A percentile compares a stretch with the other conserved stretches of the same genome.
Conservation (phyloP, 108 stramenopile genomes). For the Pseudonitzschia multistriata region DNA sequence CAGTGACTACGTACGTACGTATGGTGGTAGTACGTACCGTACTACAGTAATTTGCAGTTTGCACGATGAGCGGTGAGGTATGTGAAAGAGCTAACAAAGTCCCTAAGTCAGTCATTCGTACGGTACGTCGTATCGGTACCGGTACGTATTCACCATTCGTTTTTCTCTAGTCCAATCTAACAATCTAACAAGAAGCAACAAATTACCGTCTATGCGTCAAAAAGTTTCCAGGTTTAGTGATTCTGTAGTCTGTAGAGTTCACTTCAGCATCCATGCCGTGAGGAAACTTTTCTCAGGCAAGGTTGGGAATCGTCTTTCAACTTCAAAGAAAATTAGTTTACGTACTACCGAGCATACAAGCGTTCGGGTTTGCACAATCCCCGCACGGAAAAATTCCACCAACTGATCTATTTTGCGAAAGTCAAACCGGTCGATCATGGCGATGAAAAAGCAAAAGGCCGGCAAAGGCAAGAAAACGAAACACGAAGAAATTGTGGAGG, state of each 20-base stretch:
- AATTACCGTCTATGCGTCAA: neutral
- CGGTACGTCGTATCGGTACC: neutral
- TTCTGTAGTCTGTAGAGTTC: too few species aligned
- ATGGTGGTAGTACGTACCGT: too few species aligned
- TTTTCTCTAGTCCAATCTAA: too few species aligned
- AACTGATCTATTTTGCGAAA: neutral
- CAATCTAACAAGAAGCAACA: neutral
- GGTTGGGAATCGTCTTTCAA: too few species aligned
- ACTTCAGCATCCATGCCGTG: too few species aligned
- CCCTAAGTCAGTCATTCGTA: constrained; percentile 4
- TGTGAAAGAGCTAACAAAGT: neutral
- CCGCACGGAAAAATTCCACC: neutral
- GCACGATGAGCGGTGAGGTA: too few species aligned
- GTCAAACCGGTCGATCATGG: neutral
- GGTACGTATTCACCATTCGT: constrained; percentile 2
- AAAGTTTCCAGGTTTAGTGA: neutral
- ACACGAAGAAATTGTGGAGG: constrained; percentile 9
- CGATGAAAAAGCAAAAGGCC: neutral
- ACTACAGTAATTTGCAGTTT: too few species aligned
- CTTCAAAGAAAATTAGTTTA: too few species aligned
- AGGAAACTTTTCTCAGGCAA: too few species aligned
- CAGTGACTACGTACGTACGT: too few species aligned
- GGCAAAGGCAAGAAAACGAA: constrained; percentile 3
- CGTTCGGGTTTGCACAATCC: too few species aligned
- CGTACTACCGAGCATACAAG: too few species aligned